A percentile compares a stretch with the other conserved stretches of the same genome.
Conservation (phyloP, 2,329 filamentous ascomycete genomes). For the Aspergillus transmontanensis region DNA sequence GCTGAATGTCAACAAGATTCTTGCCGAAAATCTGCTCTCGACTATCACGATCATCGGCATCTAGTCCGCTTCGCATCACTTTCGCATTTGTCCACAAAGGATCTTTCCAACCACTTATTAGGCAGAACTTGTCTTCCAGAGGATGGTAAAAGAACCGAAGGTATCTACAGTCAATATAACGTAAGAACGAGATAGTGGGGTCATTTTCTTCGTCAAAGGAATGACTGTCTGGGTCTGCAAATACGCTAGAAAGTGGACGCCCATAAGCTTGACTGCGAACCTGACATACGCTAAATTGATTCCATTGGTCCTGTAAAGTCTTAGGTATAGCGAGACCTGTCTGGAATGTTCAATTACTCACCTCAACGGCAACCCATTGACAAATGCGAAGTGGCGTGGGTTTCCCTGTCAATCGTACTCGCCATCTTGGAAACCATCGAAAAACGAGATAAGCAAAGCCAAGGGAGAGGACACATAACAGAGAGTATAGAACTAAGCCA, state of each 20-base stretch:
- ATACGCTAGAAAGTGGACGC: constrained; percentile 64
- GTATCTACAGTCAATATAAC: constrained; percentile 88
- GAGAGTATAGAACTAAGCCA: constrained; percentile 70
- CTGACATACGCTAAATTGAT: constrained; percentile 78
- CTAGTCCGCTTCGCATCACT: constrained; percentile 74
- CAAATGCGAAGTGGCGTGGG: constrained; percentile 71
- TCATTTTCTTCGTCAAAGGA: constrained; percentile 69
- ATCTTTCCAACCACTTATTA: constrained; percentile 92
- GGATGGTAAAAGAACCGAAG: constrained; percentile 92
- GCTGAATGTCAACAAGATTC: constrained; percentile 89
- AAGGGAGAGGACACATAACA: constrained; percentile 70
- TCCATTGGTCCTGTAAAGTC: constrained; percentile 78
- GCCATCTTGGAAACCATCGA: constrained; percentile 87
- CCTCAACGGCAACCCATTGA: constrained; percentile 90
- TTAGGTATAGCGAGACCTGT: not conserved
- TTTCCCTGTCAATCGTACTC: constrained; percentile 73
- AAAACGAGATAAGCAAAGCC: constrained; percentile 83
- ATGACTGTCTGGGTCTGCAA: constrained; percentile 55
- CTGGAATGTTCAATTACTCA: constrained; percentile 38
- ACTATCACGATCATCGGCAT: constrained; percentile 82
- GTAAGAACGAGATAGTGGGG: constrained; percentile 73
- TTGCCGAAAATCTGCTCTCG: constrained; percentile 84
- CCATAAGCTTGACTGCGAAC: constrained; percentile 64
- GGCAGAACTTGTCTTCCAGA: constrained; percentile 80
- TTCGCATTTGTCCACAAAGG: constrained; percentile 81